Base-by-base conservation (phyloP, 176 grass and related monocot species). In the Oryza punctata region DNA sequence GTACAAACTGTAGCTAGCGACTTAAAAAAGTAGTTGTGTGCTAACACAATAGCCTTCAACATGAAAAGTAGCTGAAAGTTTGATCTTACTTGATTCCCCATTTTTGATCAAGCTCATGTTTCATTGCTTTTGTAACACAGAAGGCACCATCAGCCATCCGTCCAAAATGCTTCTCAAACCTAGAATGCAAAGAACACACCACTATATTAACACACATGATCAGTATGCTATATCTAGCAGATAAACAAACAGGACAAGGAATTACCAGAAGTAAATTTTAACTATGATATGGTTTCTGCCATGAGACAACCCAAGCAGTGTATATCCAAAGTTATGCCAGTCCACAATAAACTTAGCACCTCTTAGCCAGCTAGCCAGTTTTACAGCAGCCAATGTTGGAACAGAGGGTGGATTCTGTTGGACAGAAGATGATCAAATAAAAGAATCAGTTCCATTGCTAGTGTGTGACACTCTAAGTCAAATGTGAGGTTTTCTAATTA, bases 281-380 rank as follows among this genome's bases (percentile, higher is more conserved):
- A 99, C 97, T 72, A 99, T 89, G 23, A 99, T 89, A 86, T 94
- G 85, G 69, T 88, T 92, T 96, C 97, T 91, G 46, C 91, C 87
- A 78, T 89, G 91, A 76, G 97, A 99, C 26, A 99, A 77, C 21
- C 85, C 97, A 38, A 99, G 93, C 57, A 99, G 88, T 13, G 97
- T 96, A 85, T 96, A 99, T 78, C 97, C 93, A 43, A 99, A 99
- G 72, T 99, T 99, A 83, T 96, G 93, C 97, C 97, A 99, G 73
- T 99, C 97, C 35, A 99, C 89, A 68, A 99, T 89, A 81, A 94
- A 99, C 85, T 92, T 92, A 33, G 97, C 89, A 40, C 86, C 63
- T 88, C 91, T 96, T 75, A 99, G 30, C 89, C 91, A 91, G 43
- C 93, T 96, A 79, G 77, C 88, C 45, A 99, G 69, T 87, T 99